Evolutionary conservation across 192 early-diverging fungal species (phyloP), one percentile per base, ranked within the genome.

Genomic region (Hyaloraphidium curvatum): DNA sequence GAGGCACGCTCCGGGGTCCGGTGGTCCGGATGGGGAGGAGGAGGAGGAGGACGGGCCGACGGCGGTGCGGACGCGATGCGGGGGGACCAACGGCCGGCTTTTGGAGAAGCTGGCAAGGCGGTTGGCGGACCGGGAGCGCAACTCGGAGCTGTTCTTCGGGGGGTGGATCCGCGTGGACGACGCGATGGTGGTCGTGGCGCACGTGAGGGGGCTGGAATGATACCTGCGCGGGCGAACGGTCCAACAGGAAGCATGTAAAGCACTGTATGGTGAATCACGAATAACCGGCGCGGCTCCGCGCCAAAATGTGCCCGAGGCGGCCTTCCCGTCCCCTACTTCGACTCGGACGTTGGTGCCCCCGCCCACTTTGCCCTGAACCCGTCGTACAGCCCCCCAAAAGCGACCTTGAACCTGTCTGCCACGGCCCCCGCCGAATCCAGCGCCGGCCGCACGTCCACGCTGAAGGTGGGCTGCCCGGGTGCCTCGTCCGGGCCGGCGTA

Each of bases 401-500:
- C n/a, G n/a, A n/a, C n/a, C n/a, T n/a, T 77, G 51, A 79, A 68
- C 30, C 86, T 74, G 41, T 77, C 74, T 37, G 70, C 56, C 3
- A 81, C 55, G 59, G 73, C 77, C 53, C 71, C 70, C 29, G 72
- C 37, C 39, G 80, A 80, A 59, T 97, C 93, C 22, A 97, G 61
- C 0, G 90, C 90, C 11, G 93, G 93, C 35, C 93, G 67, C n/a
- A 97, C 87, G 59, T 93, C 93, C 31, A 91, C 70, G 52, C 84
- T 78, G 69, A 97, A 97, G 0, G 79, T 80, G 22, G 91, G 91
- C 22, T 73, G 77, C 35, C 78, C 79, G 29, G 55, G 68, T 50
- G 69, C 67, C 31, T 84, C 77, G 28, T 77, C 73, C 17, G 67
- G 64, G 5, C 81, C 91, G 51, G 76, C 71, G 60, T 97, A 97